Evolutionary conservation across 306 rosid genomes (phyloP).

Genomic region (Rubus parviflorus): DNA sequence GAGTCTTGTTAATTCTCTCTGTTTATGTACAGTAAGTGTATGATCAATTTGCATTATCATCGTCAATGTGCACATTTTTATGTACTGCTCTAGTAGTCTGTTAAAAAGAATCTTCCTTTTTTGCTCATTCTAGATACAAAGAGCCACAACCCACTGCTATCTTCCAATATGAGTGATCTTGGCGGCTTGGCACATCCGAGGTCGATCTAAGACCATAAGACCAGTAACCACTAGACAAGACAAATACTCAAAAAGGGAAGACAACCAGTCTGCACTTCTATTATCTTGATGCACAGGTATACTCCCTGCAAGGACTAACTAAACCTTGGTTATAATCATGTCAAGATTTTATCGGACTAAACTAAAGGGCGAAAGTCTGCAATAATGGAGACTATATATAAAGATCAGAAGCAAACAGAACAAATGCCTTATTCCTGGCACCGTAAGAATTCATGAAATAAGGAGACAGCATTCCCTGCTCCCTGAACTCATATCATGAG

Average conservation of each 20-base stretch:
- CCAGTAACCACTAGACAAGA: not conserved
- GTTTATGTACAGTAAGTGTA: not conserved
- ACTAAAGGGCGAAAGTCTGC: no score
- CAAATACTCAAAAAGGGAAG: not conserved
- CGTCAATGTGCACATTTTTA: not conserved
- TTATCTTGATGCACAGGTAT: not conserved
- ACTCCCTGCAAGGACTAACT: not conserved
- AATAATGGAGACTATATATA: no score
- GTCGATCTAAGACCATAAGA: not conserved
- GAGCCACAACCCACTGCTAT: not conserved
- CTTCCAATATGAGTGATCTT: not conserved
- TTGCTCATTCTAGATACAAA: not conserved
- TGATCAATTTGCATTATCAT: not conserved
- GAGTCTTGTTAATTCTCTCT: not conserved
- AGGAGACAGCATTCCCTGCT: conserved; percentile 21
- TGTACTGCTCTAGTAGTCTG: not conserved
- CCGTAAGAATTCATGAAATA: not conserved
- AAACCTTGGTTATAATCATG: not conserved
- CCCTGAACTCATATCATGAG: conserved; percentile 32
- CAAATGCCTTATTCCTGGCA: not conserved
- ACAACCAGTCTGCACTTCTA: not conserved
- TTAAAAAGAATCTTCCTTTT: not conserved
- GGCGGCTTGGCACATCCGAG: not conserved
- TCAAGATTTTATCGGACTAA: not conserved
- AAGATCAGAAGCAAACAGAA: not conserved